Percentiles rank a stretch among this genome's conserved stretches.
These are phyloP conservation scores for Alternaria angustiovoidea DNA, from an alignment of 2,329 filamentous ascomycete genomes.

Conservation along the genomic window DNA sequence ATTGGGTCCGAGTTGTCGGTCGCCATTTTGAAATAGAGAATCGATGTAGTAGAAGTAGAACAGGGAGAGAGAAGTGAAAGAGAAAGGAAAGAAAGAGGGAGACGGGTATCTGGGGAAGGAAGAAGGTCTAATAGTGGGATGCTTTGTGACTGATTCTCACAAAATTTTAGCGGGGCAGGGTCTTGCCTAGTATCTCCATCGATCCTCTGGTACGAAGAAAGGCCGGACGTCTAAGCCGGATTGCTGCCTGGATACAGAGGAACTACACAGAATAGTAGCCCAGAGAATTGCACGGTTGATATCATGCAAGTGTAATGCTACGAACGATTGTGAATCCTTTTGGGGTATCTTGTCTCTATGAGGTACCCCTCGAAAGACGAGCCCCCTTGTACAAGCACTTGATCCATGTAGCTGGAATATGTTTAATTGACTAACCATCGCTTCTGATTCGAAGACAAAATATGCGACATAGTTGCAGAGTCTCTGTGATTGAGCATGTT, in stretches of 20 bases:
- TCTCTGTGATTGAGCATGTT: neutral
- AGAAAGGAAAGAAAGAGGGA: conserved; percentile 7
- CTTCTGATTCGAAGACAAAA: neutral
- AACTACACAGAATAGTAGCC: neutral
- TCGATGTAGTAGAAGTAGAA: conserved; percentile 17
- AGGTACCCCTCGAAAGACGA: neutral
- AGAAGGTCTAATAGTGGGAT: conserved; percentile 12
- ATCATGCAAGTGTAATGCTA: neutral
- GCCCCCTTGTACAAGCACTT: neutral
- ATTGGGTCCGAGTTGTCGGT: conserved; percentile 53
- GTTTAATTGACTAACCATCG: neutral
- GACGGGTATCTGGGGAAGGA: conserved; percentile 10
- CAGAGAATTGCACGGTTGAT: neutral
- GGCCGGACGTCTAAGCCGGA: neutral
- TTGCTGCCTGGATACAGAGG: neutral
- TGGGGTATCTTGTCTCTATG: neutral
- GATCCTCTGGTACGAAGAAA: neutral
- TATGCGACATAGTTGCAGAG: neutral
- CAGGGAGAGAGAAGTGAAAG: conserved; percentile 15
- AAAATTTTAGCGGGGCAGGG: conserved; percentile 10
- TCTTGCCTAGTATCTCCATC: neutral
- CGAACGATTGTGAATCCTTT: neutral
- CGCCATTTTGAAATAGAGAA: conserved; percentile 34
- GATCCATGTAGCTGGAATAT: neutral
- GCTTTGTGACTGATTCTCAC: conserved; percentile 29